phyloP scores from a whole-genome alignment of 768 basidiomycete genomes.

The Kockovaella imperatae region DNA sequence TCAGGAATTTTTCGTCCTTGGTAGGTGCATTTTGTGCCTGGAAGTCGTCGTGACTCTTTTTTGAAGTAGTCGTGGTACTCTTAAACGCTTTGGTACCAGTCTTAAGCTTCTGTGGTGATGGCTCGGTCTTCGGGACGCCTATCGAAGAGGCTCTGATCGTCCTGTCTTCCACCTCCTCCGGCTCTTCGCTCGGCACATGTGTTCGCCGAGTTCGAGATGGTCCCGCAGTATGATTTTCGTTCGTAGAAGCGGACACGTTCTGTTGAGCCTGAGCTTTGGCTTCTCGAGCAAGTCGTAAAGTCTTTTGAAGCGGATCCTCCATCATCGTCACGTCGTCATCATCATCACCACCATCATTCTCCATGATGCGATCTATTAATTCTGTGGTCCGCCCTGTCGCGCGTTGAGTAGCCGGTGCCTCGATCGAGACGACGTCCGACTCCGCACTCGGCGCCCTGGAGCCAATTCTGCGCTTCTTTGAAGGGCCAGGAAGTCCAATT shows the following conservation, averaged over 20 bases:
- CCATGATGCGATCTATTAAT: not conserved
- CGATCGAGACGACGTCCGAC: slow-evolving; percentile 1
- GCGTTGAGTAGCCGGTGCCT: not conserved
- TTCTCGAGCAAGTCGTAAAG: slow-evolving; percentile 14
- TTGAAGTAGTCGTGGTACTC: no score
- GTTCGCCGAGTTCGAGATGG: slow-evolving; percentile 13
- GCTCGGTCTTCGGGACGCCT: not conserved
- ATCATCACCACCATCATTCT: slow-evolving; percentile 18
- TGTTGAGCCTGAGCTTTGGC: slow-evolving; percentile 8
- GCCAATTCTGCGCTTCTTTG: slow-evolving; percentile 4
- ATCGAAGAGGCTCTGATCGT: not conserved
- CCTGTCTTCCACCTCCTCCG: not conserved
- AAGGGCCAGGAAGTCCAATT: not conserved
- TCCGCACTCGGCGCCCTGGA: not conserved
- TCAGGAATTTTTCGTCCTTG: slow-evolving; percentile 36
- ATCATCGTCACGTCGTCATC: slow-evolving; percentile 22
- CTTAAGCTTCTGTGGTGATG: not conserved
- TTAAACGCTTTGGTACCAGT: not conserved
- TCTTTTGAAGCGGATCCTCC: slow-evolving; percentile 26
- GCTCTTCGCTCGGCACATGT: slow-evolving; percentile 1
- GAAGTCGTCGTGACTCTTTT: not conserved
- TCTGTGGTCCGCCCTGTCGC: not conserved
- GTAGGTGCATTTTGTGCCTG: slow-evolving; percentile 1
- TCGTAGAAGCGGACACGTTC: not conserved
- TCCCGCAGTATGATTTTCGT: not conserved